phyloP scores from a whole-genome alignment of 1,284 basidiomycete species.

The Rhodotorula glutinis region DNA sequence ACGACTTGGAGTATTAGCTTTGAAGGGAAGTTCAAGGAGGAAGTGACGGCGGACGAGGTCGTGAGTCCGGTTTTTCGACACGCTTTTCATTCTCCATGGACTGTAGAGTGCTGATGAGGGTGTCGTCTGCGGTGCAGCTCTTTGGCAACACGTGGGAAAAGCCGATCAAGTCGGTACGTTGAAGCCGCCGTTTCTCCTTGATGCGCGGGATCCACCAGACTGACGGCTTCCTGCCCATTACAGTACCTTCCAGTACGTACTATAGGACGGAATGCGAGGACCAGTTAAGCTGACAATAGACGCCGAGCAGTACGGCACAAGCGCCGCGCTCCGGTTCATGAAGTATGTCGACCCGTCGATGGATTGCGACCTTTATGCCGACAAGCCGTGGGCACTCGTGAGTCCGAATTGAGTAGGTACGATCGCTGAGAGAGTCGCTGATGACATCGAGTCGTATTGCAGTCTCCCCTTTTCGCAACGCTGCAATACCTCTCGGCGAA shows the following conservation, averaged over 20 bases:
- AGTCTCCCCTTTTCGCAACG: constrained; percentile 41
- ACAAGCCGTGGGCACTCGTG: constrained; percentile 43
- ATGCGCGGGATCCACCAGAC: neutral
- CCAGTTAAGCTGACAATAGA: no score
- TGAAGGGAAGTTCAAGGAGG: constrained; percentile 24
- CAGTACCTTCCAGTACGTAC: constrained; percentile 20
- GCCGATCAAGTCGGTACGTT: constrained; percentile 26
- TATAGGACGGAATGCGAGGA: no score
- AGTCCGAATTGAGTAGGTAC: neutral
- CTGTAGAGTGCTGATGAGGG: no score
- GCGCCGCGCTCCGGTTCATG: constrained; percentile 40
- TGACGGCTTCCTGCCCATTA: neutral
- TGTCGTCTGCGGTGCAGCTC: no score
- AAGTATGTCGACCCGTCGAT: constrained; percentile 41
- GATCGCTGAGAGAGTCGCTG: neutral
- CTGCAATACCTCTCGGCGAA: constrained; percentile 26
- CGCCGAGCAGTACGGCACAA: constrained; percentile 30
- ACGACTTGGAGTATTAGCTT: constrained; percentile 30
- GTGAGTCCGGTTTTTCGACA: constrained; percentile 10
- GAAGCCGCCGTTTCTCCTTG: neutral
- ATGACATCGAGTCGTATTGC: neutral
- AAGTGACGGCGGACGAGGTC: constrained; percentile 23
- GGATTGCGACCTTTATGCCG: constrained; percentile 43
- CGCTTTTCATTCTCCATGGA: no score
- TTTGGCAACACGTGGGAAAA: constrained; percentile 38